Evolutionary conservation across 345 rosid genomes (phyloP), one percentile per base, ranked within the genome.

Genomic region (Fremontodendron californicum): DNA sequence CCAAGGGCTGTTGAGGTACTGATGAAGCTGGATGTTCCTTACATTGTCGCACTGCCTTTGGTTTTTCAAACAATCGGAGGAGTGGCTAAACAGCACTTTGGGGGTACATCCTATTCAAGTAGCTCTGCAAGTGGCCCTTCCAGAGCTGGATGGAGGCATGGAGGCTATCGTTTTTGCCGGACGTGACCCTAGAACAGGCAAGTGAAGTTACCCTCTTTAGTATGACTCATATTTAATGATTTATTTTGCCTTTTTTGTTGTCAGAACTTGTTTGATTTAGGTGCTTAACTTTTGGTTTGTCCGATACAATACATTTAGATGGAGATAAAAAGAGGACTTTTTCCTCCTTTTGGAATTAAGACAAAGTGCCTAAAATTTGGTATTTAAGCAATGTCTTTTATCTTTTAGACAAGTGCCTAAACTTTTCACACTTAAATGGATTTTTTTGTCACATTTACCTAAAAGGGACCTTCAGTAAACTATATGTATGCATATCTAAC

Each of bases 131-230:
- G 99, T 96, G 81, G 98, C 99, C 74, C 93, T 96, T 27, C 99
- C 99, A 1, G 98, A 96, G 88, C 90, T 96, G 49, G 99, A 93
- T 83, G 99, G 99, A 48, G 99, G 94, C 60, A 93, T 96, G 99
- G 97, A 93, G 80, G 98, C 97, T 21, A 96, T 96, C 51, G 99
- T 96, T 71, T 96, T 93, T 5, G 94, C 99, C 4, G 98, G 99
- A 60, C 94, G 99, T 67, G 99, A 96, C 83, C 99, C 99, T 49
- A 88, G 96, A 89, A 88, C 92, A 78, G 99, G 99, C 86, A 82
- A 86, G 88, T 79, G 21, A 31, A 63, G 12, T 35, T 77, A 64
- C 71, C 75, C 49, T 15, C n/a, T 27, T 58, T 18, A 19, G 29
- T 67, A 16, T 55, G 12, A 65, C 39, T 54, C 10, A n/a, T 16